Percentiles rank a stretch among this genome's conserved stretches.
Conservation (phyloP, 2,329 filamentous ascomycete genomes). For the Corinectria fuckeliana region DNA sequence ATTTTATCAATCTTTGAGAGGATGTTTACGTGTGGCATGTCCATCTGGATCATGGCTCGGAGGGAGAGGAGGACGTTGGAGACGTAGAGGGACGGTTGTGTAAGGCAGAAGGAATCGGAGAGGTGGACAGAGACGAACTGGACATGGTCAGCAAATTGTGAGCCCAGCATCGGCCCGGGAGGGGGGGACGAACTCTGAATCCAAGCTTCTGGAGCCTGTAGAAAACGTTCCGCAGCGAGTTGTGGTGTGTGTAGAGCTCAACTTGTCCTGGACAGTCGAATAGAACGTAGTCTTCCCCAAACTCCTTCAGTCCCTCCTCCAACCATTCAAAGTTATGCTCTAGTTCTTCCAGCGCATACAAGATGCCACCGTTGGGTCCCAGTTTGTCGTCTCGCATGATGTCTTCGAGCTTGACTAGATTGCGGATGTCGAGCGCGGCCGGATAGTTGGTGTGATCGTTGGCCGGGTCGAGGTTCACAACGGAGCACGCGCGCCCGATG, state of each 20-base stretch:
- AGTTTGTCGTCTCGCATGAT: conserved; percentile 92
- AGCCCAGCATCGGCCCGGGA: not conserved
- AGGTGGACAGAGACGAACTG: conserved; percentile 94
- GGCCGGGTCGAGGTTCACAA: conserved; percentile 96
- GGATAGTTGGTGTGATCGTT: conserved; percentile 93
- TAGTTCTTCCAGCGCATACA: conserved; percentile 94
- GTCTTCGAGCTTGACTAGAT: conserved; percentile 88
- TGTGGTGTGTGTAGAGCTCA: conserved; percentile 95
- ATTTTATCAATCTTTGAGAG: conserved; percentile 98
- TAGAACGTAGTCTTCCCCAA: conserved; percentile 89
- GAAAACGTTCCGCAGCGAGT: conserved; percentile 89
- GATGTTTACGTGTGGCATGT: conserved; percentile 94
- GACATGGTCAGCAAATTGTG: conserved; percentile 23
- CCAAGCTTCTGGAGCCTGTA: conserved; percentile 87
- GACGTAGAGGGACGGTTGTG: conserved; percentile 91
- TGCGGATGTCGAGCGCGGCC: conserved; percentile 88
- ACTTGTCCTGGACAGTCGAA: conserved; percentile 98
- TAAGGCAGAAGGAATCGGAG: conserved; percentile 92
- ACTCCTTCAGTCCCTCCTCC: conserved; percentile 76
- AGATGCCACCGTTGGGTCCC: conserved; percentile 88
- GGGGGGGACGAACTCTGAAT: conserved; percentile 74
- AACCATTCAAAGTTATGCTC: conserved; percentile 96
- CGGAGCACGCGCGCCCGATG: conserved; percentile 91
- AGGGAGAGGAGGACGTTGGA: conserved; percentile 92
- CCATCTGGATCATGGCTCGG: conserved; percentile 97